Evolutionary conservation across 2,329 filamentous ascomycete genomes (phyloP).

Genomic region (Trichophaea hybrida): DNA sequence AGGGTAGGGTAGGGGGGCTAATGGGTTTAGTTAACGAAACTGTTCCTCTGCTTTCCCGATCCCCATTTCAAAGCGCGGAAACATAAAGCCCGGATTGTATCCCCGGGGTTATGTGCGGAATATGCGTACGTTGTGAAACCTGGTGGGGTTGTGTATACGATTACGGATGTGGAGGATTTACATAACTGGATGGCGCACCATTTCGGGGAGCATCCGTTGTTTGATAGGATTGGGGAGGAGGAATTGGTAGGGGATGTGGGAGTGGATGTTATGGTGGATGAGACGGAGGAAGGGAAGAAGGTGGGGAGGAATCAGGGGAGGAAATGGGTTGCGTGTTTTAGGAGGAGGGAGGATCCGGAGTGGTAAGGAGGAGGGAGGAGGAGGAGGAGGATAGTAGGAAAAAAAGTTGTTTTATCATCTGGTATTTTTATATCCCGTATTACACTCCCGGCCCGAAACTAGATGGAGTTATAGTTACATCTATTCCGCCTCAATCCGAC

Average conservation of each 20-base stretch:
- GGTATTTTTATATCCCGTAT: too few species aligned
- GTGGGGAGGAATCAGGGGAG: conserved; percentile 76
- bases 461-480: too few species aligned
- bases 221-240: conserved; percentile 56
- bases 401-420: too few species aligned
- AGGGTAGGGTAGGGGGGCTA: neutral
- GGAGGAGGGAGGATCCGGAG: conserved; percentile 61
- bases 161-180: conserved; percentile 91
- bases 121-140: conserved; percentile 79
- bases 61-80: conserved; percentile 96
- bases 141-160: conserved; percentile 82
- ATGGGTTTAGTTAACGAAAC: conserved; percentile 48
- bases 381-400: too few species aligned
- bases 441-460: too few species aligned
- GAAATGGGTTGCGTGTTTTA: conserved; percentile 84
- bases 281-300: conserved; percentile 97
- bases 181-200: conserved; percentile 88
- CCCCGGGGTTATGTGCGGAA: conserved; percentile 72
- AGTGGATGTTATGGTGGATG: conserved; percentile 58
- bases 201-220: conserved; percentile 62
- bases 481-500: too few species aligned
- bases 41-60: conserved; percentile 97
- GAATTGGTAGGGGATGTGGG: conserved; percentile 56
- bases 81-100: conserved; percentile 92
- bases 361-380: conserved; percentile 39